Base-by-base conservation (phyloP, 208 protist genomes). In the Wallacemonas sp. region DNA sequence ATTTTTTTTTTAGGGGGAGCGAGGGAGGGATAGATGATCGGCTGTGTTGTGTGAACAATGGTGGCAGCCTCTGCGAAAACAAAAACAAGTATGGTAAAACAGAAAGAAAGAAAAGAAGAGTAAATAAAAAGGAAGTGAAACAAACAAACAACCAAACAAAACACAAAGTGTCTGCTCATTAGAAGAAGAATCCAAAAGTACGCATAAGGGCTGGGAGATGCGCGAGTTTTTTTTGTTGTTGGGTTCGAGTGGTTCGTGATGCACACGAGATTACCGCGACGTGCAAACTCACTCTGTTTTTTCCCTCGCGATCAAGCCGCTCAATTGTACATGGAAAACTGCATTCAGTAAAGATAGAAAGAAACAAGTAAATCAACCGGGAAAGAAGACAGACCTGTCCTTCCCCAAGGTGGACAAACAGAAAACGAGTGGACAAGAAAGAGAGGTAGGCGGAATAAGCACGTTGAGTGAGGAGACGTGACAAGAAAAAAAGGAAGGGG, bases 221-320 rank as follows among this genome's bases (percentile, higher is more conserved):
- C n/a, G n/a, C n/a, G n/a, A n/a, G n/a, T n/a, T n/a, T n/a, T n/a
- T n/a, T n/a, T n/a, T n/a, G n/a, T n/a, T n/a, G n/a, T n/a, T n/a
- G n/a, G n/a, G n/a, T n/a, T n/a, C n/a, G n/a, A n/a, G n/a, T n/a
- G n/a, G n/a, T n/a, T n/a, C n/a, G n/a, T n/a, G n/a, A n/a, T n/a
- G 21, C 47, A 54, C 47, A 54, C 47, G 47, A 54, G 47, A 54
- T 54, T 54, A 54, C 47, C 47, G 47, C 47, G 47, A 54, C 47
- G 47, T 29, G 47, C 47, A n/a, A n/a, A n/a, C n/a, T n/a, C n/a
- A n/a, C n/a, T n/a, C n/a, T n/a, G n/a, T n/a, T n/a, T n/a, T n/a
- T n/a, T n/a, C n/a, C n/a, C n/a, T n/a, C n/a, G n/a, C n/a, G n/a
- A n/a, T n/a, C n/a, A n/a, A n/a, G n/a, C n/a, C n/a, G n/a, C n/a